Evolutionary conservation across 108 stramenopile species (phyloP), one percentile per base, ranked within the genome.

Genomic region (Fragilariopsis cylindrus): DNA sequence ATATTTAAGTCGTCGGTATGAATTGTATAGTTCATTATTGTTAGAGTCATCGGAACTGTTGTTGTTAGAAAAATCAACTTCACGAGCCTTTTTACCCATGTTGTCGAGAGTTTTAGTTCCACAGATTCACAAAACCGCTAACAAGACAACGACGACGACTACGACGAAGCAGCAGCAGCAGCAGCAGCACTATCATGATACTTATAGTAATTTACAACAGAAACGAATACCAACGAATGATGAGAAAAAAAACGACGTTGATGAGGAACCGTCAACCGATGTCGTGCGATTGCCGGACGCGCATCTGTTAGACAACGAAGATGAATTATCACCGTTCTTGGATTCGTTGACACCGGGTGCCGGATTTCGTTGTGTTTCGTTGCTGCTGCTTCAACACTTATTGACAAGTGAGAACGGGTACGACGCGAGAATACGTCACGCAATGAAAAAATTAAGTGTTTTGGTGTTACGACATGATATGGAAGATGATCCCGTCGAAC

Each of bases 381-480:
- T 94, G 63, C 60, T 92, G 45, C 62, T 94, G 57, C 76, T 92
- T 42, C 88, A 92, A 46, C 88, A 94, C 76, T 69, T 94, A 5
- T 70, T 94, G 44, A 69, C 76, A 16, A 87, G 86, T 53, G 71
- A 84, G 21, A 71, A 68, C 7, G 93, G 93, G 11, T 94, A 94
- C 57, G 93, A 94, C 80, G 87, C 93, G 15, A 64, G 93, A 57
- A 79, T 91, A 42, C 89, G 93, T 12, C 88, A 87, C 18, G 90
- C 79, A n/a, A 71, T 89, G 68, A 92, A 94, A 60, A 87, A 84
- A 57, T 68, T 94, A 16, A 89, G 87, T n/a, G 90, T 94, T 56
- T 60, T 94, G 39, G 81, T 94, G 15, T 67, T 94, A 57, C 74
- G 76, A 8, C 88, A 88, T 71, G 92, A 92, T 65, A 80, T 88